Conservation (phyloP, 345 rosid genomes). For the Cardamine resedifolia region DNA sequence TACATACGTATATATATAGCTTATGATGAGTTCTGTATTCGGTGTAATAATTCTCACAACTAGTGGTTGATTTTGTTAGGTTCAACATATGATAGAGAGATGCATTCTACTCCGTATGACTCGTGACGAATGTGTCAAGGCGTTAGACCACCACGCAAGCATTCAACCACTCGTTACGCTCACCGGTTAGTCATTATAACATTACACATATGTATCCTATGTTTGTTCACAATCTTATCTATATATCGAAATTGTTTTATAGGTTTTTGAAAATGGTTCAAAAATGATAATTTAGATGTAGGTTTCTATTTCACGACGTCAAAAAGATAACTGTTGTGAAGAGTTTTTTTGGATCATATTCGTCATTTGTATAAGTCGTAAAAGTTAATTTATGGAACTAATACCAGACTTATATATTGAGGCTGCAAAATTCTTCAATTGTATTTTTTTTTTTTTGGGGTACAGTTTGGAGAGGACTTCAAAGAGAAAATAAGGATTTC, state of each 20-base stretch:
- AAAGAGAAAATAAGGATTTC: slow-evolving; percentile 68
- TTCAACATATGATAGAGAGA: slow-evolving; percentile 82
- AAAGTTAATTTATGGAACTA: not conserved
- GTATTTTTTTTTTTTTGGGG: not conserved
- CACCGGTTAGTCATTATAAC: slow-evolving; percentile 44
- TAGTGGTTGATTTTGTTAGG: slow-evolving; percentile 41
- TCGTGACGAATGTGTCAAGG: slow-evolving; percentile 71
- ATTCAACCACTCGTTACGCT: slow-evolving; percentile 68
- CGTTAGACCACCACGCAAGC: slow-evolving; percentile 56
- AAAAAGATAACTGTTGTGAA: too few species aligned
- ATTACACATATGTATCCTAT: not conserved
- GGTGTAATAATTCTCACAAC: slow-evolving; percentile 2
- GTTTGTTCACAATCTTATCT: not conserved
- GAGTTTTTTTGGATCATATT: not conserved
- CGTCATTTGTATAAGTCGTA: not conserved
- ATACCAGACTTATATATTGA: not conserved
- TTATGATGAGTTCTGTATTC: not conserved
- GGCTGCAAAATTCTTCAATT: not conserved
- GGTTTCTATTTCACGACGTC: not conserved
- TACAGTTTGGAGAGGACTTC: slow-evolving; percentile 81
- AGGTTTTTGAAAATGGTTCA: not conserved
- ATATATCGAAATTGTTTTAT: not conserved
- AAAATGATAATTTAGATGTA: not conserved
- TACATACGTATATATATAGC: not conserved
- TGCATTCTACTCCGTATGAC: slow-evolving; percentile 73